Evolutionary conservation across 2,329 filamentous ascomycete species (phyloP), one percentile per base, ranked within the genome.

Genomic region (Pseudogymnoascus sp.): DNA sequence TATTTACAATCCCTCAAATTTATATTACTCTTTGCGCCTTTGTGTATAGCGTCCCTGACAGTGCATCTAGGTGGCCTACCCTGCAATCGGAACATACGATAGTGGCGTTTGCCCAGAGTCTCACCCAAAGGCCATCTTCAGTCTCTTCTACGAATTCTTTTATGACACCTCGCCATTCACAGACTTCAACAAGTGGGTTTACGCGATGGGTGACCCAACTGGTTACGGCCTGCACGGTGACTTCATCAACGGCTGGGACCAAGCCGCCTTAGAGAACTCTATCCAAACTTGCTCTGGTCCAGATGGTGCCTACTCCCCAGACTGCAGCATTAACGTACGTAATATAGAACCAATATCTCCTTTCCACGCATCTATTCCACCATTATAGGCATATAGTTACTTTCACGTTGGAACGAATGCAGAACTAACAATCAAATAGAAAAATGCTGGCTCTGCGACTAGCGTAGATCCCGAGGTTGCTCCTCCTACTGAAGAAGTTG

Each of bases 191-290:
- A 64, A 33, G 15, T 58, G 63, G 15, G 60, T 65, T 12, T 66
- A 45, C 15, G 35, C 64, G 9, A 63, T 58, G 31, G 65, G 64
- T 9, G 65, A 66, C 59, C 62, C 60, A 21, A 66, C 65, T 1
- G 65, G 64, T 10, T 64, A 58, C 35, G 65, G 65, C 13, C 36
- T 58, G 1, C 65, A 66, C 35, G 65, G 61, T 1, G 65, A 65
- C 27, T 66, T 65, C 58, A 60, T 66, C 35, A 61, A 65, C 42
- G 65, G 65, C 45, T 66, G 64, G 64, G 59, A 66, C 27, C 37
- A 42, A 3, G 10, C 15, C 2, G 64, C 64, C 1, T 37, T 66
- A 9, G 55, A 58, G 21, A 33, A 60, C 3, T 60, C 61, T 12
- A 60, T 66, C 10, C 5, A 35, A 10, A 66, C 64, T 12, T 66